These are phyloP conservation scores for Stropharia rugosoannulata DNA, from an alignment of 768 basidiomycete species.

Conservation along the genomic window DNA sequence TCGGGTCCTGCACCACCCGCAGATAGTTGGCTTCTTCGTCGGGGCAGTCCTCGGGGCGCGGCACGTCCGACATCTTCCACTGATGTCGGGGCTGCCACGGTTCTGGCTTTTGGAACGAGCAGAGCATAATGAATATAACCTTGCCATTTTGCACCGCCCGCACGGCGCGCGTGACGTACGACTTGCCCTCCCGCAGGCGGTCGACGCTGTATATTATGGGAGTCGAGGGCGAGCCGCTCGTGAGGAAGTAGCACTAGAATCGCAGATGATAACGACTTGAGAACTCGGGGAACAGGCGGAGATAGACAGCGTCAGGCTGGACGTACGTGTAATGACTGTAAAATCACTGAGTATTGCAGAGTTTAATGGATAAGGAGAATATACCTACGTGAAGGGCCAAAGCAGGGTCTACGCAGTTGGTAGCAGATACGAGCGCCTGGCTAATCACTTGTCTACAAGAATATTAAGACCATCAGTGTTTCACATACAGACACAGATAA, in stretches of 20 bases:
- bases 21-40: slow-evolving; percentile 47
- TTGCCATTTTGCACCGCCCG: slow-evolving; percentile 56
- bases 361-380: neutral
- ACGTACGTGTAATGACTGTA: slow-evolving; percentile 71
- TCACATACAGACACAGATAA: neutral
- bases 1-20: slow-evolving; percentile 31
- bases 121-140: slow-evolving; percentile 60
- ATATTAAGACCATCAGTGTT: neutral
- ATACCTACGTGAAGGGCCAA: slow-evolving; percentile 71
- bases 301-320: neutral
- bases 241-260: slow-evolving; percentile 78
- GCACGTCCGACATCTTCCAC: slow-evolving; percentile 62
- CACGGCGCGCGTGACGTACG: slow-evolving; percentile 67
- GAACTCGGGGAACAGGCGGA: neutral
- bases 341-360: neutral
- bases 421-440: slow-evolving; percentile 81
- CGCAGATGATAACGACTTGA: neutral
- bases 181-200: slow-evolving; percentile 68
- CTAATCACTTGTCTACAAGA: slow-evolving; percentile 71
- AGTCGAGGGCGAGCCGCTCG: slow-evolving; percentile 67
- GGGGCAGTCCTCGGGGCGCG: slow-evolving; percentile 63
- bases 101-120: slow-evolving; percentile 83
- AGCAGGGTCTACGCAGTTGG: slow-evolving; percentile 63
- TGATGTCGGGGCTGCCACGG: slow-evolving; percentile 70
- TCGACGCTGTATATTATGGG: slow-evolving; percentile 83